Conservation (phyloP, 1,284 basidiomycete species). For the Microbotryum lychnidis-dioicae region DNA sequence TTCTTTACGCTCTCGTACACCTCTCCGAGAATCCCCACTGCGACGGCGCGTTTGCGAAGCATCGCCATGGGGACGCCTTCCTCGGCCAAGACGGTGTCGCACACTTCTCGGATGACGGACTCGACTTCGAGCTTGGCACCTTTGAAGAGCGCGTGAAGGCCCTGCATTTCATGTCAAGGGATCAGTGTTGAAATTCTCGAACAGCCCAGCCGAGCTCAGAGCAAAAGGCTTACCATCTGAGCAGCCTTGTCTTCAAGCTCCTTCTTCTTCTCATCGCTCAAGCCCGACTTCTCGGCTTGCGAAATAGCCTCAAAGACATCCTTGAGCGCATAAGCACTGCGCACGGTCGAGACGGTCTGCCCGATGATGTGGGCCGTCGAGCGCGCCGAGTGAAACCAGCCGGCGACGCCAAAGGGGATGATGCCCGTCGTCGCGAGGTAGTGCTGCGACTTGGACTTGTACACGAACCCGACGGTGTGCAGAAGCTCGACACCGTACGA, state of each 20-base stretch:
- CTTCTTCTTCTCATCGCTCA: conserved; percentile 75
- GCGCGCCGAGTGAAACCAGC: conserved; percentile 90
- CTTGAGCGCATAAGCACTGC: conserved; percentile 82
- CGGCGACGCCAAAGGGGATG: conserved; percentile 64
- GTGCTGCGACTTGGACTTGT: conserved; percentile 62
- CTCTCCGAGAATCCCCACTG: conserved; percentile 73
- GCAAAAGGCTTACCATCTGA: conserved; percentile 56
- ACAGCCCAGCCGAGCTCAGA: not conserved
- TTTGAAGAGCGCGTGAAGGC: conserved; percentile 86
- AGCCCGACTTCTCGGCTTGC: conserved; percentile 77
- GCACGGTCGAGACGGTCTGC: conserved; percentile 64
- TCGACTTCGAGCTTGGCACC: conserved; percentile 94
- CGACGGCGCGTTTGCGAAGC: conserved; percentile 65
- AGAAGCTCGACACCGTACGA: conserved; percentile 89
- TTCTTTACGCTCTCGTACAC: conserved; percentile 63
- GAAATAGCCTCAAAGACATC: conserved; percentile 92
- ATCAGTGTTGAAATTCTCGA: not conserved
- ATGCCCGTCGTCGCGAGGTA: conserved; percentile 69
- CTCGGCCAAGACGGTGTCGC: conserved; percentile 67
- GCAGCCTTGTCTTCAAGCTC: conserved; percentile 93
- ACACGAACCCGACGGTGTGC: conserved; percentile 84
- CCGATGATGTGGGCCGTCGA: conserved; percentile 72
- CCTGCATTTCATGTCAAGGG: conserved; percentile 21
- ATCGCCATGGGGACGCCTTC: conserved; percentile 47
- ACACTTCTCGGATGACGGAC: conserved; percentile 84